Percentiles rank a stretch among this genome's conserved stretches.
Conservation (phyloP, 2,329 filamentous ascomycete genomes). For the Rugonectria rugulosa region DNA sequence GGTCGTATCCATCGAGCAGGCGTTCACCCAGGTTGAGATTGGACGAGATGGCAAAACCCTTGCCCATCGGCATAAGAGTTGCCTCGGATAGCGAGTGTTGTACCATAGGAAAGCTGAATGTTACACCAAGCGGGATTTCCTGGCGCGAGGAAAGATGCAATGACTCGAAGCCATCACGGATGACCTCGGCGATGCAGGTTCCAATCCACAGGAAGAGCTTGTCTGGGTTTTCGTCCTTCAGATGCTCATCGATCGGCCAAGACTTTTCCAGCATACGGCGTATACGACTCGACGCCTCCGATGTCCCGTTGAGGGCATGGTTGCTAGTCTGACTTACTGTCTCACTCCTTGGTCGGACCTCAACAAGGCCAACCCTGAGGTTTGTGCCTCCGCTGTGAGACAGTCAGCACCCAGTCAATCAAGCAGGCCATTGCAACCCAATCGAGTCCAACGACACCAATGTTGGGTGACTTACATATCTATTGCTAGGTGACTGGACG, state of each 20-base stretch:
- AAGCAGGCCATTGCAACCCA: not conserved
- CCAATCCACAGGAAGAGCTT: constrained; percentile 85
- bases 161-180: constrained; percentile 61
- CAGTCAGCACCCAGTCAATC: not conserved
- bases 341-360: constrained; percentile 56
- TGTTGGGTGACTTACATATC: constrained; percentile 63
- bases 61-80: constrained; percentile 73
- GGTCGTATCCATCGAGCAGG: constrained; percentile 65
- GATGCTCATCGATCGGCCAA: constrained; percentile 76
- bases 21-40: constrained; percentile 67
- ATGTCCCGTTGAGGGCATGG: constrained; percentile 14
- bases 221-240: constrained; percentile 78
- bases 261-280: constrained; percentile 70
- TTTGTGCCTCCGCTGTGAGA: constrained; percentile 70
- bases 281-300: constrained; percentile 48
- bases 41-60: constrained; percentile 70
- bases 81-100: constrained; percentile 70
- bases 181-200: constrained; percentile 76
- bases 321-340: constrained; percentile 13
- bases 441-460: not conserved
- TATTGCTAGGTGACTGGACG: constrained; percentile 64
- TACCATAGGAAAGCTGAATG: constrained; percentile 75
- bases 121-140: constrained; percentile 70
- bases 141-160: constrained; percentile 52
- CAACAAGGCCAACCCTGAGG: constrained; percentile 72